phyloP scores from a whole-genome alignment of 2,329 filamentous ascomycete genomes.

The Botrytis tulipae region DNA sequence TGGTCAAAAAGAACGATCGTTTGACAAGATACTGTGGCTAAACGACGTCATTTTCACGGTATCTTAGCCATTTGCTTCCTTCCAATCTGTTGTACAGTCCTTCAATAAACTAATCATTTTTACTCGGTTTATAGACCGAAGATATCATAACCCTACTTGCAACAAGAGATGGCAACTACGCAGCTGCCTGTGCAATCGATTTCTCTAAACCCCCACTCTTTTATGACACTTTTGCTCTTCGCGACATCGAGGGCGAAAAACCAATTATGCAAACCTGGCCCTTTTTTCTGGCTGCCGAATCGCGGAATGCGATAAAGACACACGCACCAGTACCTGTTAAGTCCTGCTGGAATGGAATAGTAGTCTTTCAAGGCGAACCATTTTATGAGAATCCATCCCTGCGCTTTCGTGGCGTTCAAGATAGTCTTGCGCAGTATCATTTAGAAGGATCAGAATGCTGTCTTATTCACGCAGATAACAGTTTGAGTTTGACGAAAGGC shows the following conservation, averaged over 20 bases:
- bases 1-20: slow-evolving; percentile 29
- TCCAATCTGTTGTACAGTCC: not conserved
- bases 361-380: slow-evolving; percentile 52
- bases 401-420: slow-evolving; percentile 62
- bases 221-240: slow-evolving; percentile 63
- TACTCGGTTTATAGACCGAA: slow-evolving; percentile 43
- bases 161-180: slow-evolving; percentile 58
- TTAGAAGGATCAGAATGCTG: slow-evolving; percentile 80
- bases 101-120: not conserved
- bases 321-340: slow-evolving; percentile 51
- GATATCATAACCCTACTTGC: slow-evolving; percentile 56
- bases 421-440: slow-evolving; percentile 59
- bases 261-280: slow-evolving; percentile 57
- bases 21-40: slow-evolving; percentile 60
- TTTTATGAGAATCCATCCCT: slow-evolving; percentile 48
- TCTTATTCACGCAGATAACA: slow-evolving; percentile 71
- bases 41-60: slow-evolving; percentile 64
- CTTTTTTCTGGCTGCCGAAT: slow-evolving; percentile 52
- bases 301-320: slow-evolving; percentile 52
- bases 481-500: slow-evolving; percentile 42
- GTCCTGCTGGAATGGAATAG: slow-evolving; percentile 59
- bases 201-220: slow-evolving; percentile 44
- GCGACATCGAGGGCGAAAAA: slow-evolving; percentile 52
- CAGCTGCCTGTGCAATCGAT: slow-evolving; percentile 61
- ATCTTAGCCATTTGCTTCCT: not conserved